Evolutionary conservation across 1,139 yeast genomes (phyloP).

Genomic region (Fermentozyma sake): DNA sequence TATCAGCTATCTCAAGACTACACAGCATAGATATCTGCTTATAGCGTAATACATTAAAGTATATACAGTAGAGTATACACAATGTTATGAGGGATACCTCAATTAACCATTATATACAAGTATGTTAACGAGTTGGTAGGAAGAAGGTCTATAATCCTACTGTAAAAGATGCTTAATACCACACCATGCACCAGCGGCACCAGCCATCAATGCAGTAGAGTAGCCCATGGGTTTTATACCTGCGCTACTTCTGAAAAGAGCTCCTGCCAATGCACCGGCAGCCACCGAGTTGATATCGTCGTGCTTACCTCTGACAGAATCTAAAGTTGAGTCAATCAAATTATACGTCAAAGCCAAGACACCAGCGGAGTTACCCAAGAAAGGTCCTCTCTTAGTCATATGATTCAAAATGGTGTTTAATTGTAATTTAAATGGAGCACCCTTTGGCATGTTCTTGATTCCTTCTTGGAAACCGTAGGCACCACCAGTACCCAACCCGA

Average conservation of each 20-base stretch:
- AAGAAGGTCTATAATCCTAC: constrained; percentile 4
- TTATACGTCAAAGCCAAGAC: constrained; percentile 88
- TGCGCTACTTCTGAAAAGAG: constrained; percentile 78
- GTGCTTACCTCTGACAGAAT: constrained; percentile 79
- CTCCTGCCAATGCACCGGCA: constrained; percentile 93
- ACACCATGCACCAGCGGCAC: constrained; percentile 93
- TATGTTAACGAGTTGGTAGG: constrained; percentile 1
- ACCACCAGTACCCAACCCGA: constrained; percentile 79
- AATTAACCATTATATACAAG: neutral
- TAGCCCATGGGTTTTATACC: constrained; percentile 87
- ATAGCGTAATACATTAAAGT: too few relatives aligned
- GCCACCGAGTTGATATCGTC: constrained; percentile 79
- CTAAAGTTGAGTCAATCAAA: constrained; percentile 75
- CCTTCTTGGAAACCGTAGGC: constrained; percentile 86
- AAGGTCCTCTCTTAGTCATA: constrained; percentile 93
- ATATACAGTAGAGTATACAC: too few relatives aligned
- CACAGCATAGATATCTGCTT: too few relatives aligned
- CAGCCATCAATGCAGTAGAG: constrained; percentile 80
- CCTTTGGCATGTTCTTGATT: constrained; percentile 64
- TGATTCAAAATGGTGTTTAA: constrained; percentile 87
- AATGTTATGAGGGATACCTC: neutral
- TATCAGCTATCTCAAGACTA: too few relatives aligned
- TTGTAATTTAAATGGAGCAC: constrained; percentile 72
- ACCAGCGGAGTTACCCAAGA: constrained; percentile 91
- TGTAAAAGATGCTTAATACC: constrained; percentile 56